Percentiles rank a stretch among this genome's conserved stretches.
Evolutionary conservation across 2,329 filamentous ascomycete species (phyloP).

Genomic region (Leptodontidium sp.): DNA sequence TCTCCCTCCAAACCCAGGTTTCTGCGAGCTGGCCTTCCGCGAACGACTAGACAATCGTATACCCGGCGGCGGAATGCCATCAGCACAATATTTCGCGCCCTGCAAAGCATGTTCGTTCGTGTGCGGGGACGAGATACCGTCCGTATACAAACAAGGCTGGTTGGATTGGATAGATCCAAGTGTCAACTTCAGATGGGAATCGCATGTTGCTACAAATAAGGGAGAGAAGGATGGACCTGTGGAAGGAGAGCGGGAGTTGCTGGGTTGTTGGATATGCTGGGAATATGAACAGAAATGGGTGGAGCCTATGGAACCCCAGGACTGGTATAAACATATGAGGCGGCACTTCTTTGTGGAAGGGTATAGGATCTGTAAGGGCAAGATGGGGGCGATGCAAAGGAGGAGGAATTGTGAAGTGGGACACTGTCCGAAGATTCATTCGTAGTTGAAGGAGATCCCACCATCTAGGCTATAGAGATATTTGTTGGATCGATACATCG

Average conservation of each 20-base stretch:
- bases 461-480: background rate
- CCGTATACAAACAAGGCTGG: conserved; percentile 37
- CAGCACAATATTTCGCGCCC: conserved; percentile 36
- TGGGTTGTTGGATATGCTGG: conserved; percentile 43
- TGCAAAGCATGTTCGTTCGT: conserved; percentile 36
- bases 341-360: conserved; percentile 39
- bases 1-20: conserved; percentile 36
- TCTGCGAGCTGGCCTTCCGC: conserved; percentile 39
- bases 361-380: conserved; percentile 39
- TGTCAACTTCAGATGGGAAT: conserved; percentile 43
- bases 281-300: conserved; percentile 38
- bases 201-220: conserved; percentile 33
- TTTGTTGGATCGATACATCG: background rate
- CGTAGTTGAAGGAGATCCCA: conserved; percentile 20
- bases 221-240: conserved; percentile 1
- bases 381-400: conserved; percentile 42
- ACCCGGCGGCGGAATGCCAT: conserved; percentile 38
- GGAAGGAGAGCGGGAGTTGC: conserved; percentile 26
- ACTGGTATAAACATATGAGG: conserved; percentile 41
- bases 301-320: conserved; percentile 33
- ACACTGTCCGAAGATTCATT: conserved; percentile 41
- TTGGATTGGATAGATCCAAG: conserved; percentile 40
- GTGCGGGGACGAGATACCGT: conserved; percentile 34
- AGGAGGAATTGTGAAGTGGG: conserved; percentile 39
- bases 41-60: conserved; percentile 38